Evolutionary conservation across 208 protist species (phyloP).

Genomic region (Trypanosoma lewisi): DNA sequence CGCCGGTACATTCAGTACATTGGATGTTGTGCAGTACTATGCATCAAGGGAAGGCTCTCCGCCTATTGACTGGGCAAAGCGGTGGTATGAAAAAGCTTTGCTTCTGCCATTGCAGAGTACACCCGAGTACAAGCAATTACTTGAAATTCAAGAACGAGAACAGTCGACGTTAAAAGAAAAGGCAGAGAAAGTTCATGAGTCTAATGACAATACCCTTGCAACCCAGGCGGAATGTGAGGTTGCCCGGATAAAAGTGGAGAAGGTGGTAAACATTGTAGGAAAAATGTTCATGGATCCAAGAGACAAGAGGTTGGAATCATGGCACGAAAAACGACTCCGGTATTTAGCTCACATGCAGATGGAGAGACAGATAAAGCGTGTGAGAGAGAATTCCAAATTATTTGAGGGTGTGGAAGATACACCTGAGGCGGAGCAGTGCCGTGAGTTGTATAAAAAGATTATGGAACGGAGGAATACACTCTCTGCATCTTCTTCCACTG

Average conservation of each 20-base stretch:
- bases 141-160: slow-evolving; percentile 53
- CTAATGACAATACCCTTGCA: slow-evolving; percentile 31
- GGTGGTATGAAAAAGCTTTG: slow-evolving; percentile 84
- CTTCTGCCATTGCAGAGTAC: slow-evolving; percentile 69
- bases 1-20: slow-evolving; percentile 47
- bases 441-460: slow-evolving; percentile 47
- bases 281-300: slow-evolving; percentile 82
- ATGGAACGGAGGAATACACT: slow-evolving; percentile 29
- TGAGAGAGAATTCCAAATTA: slow-evolving; percentile 60
- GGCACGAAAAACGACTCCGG: slow-evolving; percentile 76
- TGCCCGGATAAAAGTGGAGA: slow-evolving; percentile 34
- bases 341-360: slow-evolving; percentile 86
- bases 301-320: slow-evolving; percentile 53
- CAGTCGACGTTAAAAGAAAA: slow-evolving; percentile 23
- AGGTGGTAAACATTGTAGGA: slow-evolving; percentile 62
- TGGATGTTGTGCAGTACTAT: slow-evolving; percentile 86
- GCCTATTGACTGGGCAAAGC: slow-evolving; percentile 79
- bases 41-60: slow-evolving; percentile 64
- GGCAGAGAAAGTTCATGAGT: no score
- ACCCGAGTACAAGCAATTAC: slow-evolving; percentile 66
- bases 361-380: slow-evolving; percentile 76
- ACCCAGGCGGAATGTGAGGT: slow-evolving; percentile 29
- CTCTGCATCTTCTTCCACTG: neutral
- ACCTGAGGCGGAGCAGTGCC: slow-evolving; percentile 52
- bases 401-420: slow-evolving; percentile 65